Evolutionary conservation across 2,329 filamentous ascomycete species (phyloP).

Genomic region (Nemania bipapillata): DNA sequence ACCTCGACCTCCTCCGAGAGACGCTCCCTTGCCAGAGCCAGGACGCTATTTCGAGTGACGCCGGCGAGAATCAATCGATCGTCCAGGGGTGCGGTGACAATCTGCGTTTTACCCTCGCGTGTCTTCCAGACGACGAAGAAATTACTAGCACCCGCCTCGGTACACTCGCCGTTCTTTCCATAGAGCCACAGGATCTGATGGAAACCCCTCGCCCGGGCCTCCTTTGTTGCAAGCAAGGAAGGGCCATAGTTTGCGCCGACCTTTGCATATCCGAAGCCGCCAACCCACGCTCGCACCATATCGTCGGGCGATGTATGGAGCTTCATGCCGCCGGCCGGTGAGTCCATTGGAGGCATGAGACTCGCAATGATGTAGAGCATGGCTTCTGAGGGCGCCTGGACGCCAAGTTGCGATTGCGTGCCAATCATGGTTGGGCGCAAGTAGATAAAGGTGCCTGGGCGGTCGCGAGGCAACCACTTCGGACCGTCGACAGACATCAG

Average conservation of each 20-base stretch:
- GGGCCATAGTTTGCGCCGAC: conserved; percentile 95
- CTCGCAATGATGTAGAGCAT: conserved; percentile 83
- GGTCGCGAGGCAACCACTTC: conserved; percentile 80
- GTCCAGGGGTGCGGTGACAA: conserved; percentile 85
- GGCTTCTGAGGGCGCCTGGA: conserved; percentile 82
- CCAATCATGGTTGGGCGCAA: conserved; percentile 88
- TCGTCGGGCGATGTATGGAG: conserved; percentile 83
- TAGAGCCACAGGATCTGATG: conserved; percentile 96
- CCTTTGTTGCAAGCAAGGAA: conserved; percentile 78
- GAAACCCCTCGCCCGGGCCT: conserved; percentile 78
- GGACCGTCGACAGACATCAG: conserved; percentile 77
- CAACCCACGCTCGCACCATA: conserved; percentile 90
- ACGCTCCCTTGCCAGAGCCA: conserved; percentile 75
- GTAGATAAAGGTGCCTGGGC: conserved; percentile 79
- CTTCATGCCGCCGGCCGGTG: conserved; percentile 69
- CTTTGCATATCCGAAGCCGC: conserved; percentile 91
- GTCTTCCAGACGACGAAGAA: conserved; percentile 86
- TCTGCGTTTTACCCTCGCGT: conserved; percentile 70
- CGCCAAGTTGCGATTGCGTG: conserved; percentile 81
- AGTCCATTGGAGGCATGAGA: conserved; percentile 69
- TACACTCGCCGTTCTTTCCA: conserved; percentile 79
- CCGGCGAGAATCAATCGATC: conserved; percentile 88
- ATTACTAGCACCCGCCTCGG: conserved; percentile 90
- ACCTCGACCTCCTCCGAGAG: conserved; percentile 72
- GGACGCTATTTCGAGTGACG: conserved; percentile 82